Conservation (phyloP, 148 eudicot genomes). For the Silene conica region DNA sequence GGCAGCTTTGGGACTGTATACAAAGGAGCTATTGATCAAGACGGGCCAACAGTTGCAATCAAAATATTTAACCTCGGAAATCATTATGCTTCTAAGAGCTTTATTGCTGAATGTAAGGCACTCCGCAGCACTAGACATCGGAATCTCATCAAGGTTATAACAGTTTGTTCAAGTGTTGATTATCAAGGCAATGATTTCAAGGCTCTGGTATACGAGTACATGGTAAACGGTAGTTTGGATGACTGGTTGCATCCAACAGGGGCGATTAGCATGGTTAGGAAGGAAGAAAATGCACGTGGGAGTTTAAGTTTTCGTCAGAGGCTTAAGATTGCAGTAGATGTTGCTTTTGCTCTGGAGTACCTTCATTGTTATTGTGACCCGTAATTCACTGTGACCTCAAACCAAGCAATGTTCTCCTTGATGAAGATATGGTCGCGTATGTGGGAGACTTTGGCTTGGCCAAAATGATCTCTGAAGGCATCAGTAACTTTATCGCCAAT, state of each 20-base stretch:
- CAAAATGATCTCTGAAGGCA: slow-evolving; percentile 10
- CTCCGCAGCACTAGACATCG: slow-evolving; percentile 13
- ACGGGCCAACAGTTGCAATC: slow-evolving; percentile 1
- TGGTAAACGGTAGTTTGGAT: slow-evolving; percentile 16
- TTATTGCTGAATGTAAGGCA: slow-evolving; percentile 15
- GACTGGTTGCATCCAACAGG: slow-evolving; percentile 13
- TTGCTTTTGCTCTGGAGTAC: slow-evolving; percentile 33
- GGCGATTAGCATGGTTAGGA: not conserved
- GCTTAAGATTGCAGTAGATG: slow-evolving; percentile 21
- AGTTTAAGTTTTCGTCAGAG: slow-evolving; percentile 5
- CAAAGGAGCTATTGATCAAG: slow-evolving; percentile 13
- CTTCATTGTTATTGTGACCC: slow-evolving; percentile 23
- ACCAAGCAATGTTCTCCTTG: slow-evolving; percentile 30
- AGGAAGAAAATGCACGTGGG: not conserved
- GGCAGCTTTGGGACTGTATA: slow-evolving; percentile 26
- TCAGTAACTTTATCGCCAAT: too few species aligned
- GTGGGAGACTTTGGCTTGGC: slow-evolving; percentile 40
- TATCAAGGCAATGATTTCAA: slow-evolving; percentile 15
- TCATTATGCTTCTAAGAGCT: slow-evolving; percentile 3
- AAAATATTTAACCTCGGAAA: slow-evolving; percentile 1
- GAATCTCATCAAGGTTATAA: slow-evolving; percentile 13
- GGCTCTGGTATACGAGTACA: slow-evolving; percentile 16
- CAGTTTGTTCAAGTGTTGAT: slow-evolving; percentile 17
- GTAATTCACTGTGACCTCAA: slow-evolving; percentile 34
- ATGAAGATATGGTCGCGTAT: slow-evolving; percentile 29